These are phyloP conservation scores for Aureobasidium sp. DNA, from an alignment of 2,329 filamentous ascomycete genomes.

Conservation along the genomic window DNA sequence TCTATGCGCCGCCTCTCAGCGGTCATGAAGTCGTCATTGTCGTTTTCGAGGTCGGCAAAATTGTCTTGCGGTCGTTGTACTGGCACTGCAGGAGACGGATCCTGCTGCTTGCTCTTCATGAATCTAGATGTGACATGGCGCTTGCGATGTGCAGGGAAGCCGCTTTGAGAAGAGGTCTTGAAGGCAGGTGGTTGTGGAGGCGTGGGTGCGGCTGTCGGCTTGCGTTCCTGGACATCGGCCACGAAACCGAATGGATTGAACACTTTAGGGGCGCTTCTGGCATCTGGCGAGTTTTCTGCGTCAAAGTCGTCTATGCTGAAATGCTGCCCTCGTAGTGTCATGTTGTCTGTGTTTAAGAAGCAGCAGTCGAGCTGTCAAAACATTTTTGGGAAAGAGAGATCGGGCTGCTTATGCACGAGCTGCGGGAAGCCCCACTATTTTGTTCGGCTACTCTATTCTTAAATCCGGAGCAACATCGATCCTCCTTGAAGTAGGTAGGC, in stretches of 20 bases:
- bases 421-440: conserved; percentile 7
- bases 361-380: conserved; percentile 1
- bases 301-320: conserved; percentile 51
- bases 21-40: conserved; percentile 14
- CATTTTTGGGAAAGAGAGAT: conserved; percentile 10
- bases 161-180: conserved; percentile 47
- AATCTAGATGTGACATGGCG: conserved; percentile 68
- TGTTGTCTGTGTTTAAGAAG: conserved; percentile 8
- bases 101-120: conserved; percentile 48
- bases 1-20: conserved; percentile 63
- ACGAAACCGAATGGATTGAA: conserved; percentile 43
- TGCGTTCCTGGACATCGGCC: conserved; percentile 73
- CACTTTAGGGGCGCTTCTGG: conserved; percentile 2
- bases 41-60: not conserved
- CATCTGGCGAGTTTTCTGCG: conserved; percentile 31
- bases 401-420: conserved; percentile 10
- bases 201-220: conserved; percentile 37
- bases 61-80: not conserved
- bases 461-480: conserved; percentile 10
- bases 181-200: conserved; percentile 57
- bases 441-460: conserved; percentile 2
- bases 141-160: conserved; percentile 86
- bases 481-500: conserved; percentile 1
- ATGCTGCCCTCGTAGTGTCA: conserved; percentile 48
- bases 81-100: not conserved